Base-by-base conservation (phyloP, 768 basidiomycete species). In the Sistotremastrum niveocremeum region DNA sequence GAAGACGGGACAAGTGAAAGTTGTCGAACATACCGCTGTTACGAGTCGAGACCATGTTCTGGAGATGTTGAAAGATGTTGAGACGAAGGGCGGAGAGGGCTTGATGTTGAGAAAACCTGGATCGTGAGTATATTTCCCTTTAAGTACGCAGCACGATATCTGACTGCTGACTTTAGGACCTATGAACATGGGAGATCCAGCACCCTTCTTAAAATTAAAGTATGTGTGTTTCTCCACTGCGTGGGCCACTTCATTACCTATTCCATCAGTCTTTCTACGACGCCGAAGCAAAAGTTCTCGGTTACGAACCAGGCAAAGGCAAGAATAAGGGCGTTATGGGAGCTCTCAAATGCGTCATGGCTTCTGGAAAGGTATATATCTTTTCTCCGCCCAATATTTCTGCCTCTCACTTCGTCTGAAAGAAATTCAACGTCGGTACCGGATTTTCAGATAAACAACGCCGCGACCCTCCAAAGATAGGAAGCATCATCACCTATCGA, bases 361-460 rank as follows among this genome's bases (percentile, higher is more conserved):
- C 62, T 42, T 76, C 74, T 3, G 74, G 74, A 31, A 77, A 79
- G 71, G 76, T 74, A 40, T 30, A 37, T 34, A 4, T 12, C 11
- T 31, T 12, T 7, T 12, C 33, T 42, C 37, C 10, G 5, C 10
- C 34, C 34, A 30, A 45, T 45, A 10, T 32, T 11, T 32, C 43
- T 40, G 10, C 12, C 38, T 36, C 12, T 31, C 20, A 12, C 35
- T 7, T 34, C 42, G 32, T 8, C 46, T 40, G 2, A 30, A 47
- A 77, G 76, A 67, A 60, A 2, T 79, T 79, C 62, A 74, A 67
- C 45, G 72, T 75, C 3, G 76, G 76, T 7, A 71, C 70, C 3
- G 76, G 76, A 1, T 58, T 79, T 37, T 68, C 62, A 10, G 74
- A 77, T 54, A 71, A 70, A 48, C 71, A 71, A 46, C 69, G 76